Base-by-base conservation (phyloP, 495 filamentous ascomycete species). In the Neurospora sp. region DNA sequence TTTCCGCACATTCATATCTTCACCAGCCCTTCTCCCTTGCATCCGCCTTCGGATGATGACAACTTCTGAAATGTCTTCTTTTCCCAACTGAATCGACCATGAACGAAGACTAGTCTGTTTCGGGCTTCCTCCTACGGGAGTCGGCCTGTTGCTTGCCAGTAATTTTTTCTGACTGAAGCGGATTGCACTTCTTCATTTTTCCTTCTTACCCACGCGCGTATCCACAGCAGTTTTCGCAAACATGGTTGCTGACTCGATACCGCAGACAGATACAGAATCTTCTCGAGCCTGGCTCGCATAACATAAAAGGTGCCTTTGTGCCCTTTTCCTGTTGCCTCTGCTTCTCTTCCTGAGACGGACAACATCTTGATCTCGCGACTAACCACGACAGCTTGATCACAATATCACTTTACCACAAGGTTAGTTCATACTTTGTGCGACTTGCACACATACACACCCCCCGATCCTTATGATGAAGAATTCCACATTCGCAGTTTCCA, bases 121-220 rank as follows among this genome's bases (percentile, higher is more conserved):
- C 90, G 91, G 89, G 86, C 84, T 82, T 84, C 86, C 85, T 86
- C 89, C 87, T 84, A 87, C 84, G 80, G 80, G 79, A 81, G 87
- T 71, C 86, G 86, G 87, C 89, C 91, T 95, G 93, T 89, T 96
- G 96, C 94, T 97, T 94, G 94, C 94, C 94, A 97, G 94, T 96
- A 96, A 87, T 89, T 84, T 91, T 93, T 92, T 96, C 94, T 97
- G 94, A 80, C 77, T 69, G 71, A 70, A 68, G 69, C 71, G 71
- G 74, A 69, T 45, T 69, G 47, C 35, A 59, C n/a, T 65, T 76
- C 35, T 71, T 70, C 59, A 35, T n/a, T 18, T 27, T 31, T 22
- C 41, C 70, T 44, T 53, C 53, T 73, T 74, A 68, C 72, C 76
- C 70, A 53, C 39, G 44, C 59, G 53, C 27, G 53, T 65, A 73